phyloP scores from a whole-genome alignment of 192 early-diverging fungal species.

The Coemansia sp. region DNA sequence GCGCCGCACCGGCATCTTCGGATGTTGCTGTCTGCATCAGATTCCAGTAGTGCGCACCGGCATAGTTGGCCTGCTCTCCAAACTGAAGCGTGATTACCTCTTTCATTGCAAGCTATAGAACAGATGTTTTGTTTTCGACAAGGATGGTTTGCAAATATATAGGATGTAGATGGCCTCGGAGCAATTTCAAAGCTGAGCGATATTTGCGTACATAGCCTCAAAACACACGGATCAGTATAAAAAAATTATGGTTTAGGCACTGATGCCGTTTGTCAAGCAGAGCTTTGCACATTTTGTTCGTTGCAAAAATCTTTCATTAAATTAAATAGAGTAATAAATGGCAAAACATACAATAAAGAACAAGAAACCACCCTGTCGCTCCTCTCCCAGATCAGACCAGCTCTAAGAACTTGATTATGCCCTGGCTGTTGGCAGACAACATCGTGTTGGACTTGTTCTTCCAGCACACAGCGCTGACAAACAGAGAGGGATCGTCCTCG shows the following conservation, averaged over 20 bases:
- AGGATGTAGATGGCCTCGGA: no score
- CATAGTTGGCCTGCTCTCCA: conserved; percentile 82
- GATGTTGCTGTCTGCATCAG: conserved; percentile 50
- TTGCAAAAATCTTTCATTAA: neutral
- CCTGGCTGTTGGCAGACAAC: conserved; percentile 87
- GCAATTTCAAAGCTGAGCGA: no score
- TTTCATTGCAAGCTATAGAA: conserved; percentile 46
- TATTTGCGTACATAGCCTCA: no score
- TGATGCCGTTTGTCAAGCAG: no score
- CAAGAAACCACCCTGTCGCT: neutral
- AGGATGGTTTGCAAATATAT: neutral
- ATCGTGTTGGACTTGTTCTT: conserved; percentile 75
- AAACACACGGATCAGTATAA: no score
- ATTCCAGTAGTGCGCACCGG: conserved; percentile 94
- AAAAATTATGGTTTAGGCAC: no score
- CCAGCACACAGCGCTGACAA: conserved; percentile 94
- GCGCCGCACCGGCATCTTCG: conserved; percentile 39
- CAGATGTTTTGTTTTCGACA: no score
- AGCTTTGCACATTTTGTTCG: no score
- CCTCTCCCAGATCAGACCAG: conserved; percentile 51
- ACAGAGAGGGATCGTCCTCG: conserved; percentile 65
- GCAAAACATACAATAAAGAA: neutral
- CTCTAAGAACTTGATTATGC: conserved; percentile 81
- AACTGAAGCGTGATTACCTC: conserved; percentile 94
- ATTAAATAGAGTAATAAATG: neutral